These are phyloP conservation scores for Arachis monticola DNA, from an alignment of 331 rosid species.

Conservation along the genomic window DNA sequence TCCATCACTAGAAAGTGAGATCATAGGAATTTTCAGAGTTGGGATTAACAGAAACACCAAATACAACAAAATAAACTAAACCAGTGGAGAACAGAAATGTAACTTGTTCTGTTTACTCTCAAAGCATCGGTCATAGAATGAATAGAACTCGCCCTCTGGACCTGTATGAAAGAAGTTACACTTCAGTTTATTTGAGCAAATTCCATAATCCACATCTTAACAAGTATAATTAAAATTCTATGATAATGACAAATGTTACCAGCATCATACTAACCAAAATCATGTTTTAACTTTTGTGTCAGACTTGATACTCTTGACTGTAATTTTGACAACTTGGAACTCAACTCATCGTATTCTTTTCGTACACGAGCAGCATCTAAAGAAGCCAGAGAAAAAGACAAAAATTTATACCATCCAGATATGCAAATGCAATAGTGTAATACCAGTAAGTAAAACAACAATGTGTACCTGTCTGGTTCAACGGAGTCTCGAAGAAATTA, in stretches of 20 bases:
- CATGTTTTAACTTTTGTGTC: conserved; percentile 79
- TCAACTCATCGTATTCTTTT: conserved; percentile 93
- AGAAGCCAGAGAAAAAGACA: conserved; percentile 44
- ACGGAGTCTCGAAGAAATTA: conserved; percentile 86
- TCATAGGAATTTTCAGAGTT: conserved; percentile 33
- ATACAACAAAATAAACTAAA: conserved; percentile 38
- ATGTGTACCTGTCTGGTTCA: conserved; percentile 81
- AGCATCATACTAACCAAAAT: conserved; percentile 79
- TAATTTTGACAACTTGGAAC: conserved; percentile 80
- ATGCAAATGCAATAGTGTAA: background rate
- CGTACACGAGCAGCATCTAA: conserved; percentile 87
- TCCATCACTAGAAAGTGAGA: conserved; percentile 47
- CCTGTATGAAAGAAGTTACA: conserved; percentile 58
- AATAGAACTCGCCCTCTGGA: conserved; percentile 88
- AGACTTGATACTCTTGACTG: conserved; percentile 87
- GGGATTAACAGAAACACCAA: conserved; percentile 33
- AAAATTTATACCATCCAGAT: conserved; percentile 26
- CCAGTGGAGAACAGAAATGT: conserved; percentile 38
- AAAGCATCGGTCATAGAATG: conserved; percentile 82
- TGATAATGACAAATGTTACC: conserved; percentile 33
- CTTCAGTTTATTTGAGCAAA: conserved; percentile 48
- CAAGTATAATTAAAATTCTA: conserved; percentile 29
- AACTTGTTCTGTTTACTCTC: conserved; percentile 96
- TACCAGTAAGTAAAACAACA: conserved; percentile 5
- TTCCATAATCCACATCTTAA: conserved; percentile 27